Base-by-base conservation (phyloP, 345 rosid genomes). In the Adansonia digitata region DNA sequence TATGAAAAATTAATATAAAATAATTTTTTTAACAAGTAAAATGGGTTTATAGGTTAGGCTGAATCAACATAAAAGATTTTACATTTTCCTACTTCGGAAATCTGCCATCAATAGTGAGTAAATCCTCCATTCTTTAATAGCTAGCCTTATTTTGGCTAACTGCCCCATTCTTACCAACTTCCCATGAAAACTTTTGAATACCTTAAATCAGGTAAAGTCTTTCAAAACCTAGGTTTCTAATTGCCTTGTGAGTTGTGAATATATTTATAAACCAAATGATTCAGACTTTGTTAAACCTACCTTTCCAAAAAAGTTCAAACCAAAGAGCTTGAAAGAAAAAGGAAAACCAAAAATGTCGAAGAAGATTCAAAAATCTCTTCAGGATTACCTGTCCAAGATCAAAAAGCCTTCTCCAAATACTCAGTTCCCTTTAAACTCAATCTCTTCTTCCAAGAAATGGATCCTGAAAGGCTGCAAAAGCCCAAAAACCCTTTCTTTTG, bases 401-500 rank as follows among this genome's bases (percentile, higher is more conserved):
- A 94, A 86, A 83, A 77, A 70, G 65, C 78, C 84, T 63, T 45
- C 79, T 17, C 80, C 84, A 52, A 75, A 72, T 67, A 37, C 71
- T 63, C 90, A 84, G 6, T 20, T 80, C 22, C 71, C 88, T 29
- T 74, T 86, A 0, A 64, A 52, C 34, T 74, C 85, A 20, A 10
- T 84, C 56, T 75, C 88, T 5, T 70, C 77, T 22, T 79, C 94
- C 0, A 89, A 79, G 48, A 88, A 74, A 17, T 86, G 88, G 86
- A 76, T 90, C 14, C 81, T 82, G 10, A 63, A 84, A 12, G 84
- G 84, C n/a, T 88, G 90, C 83, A 91, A 83, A 69, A 85, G 84
- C 81, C 86, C 93, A 20, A 90, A 78, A 80, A 90, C 94, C 64
- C 85, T 66, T 34, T 89, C 95, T 0, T 91, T 94, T 40, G 80